These are phyloP conservation scores for Sphenostylis stenocarpa DNA, from an alignment of 306 rosid genomes.

Conservation along the genomic window DNA sequence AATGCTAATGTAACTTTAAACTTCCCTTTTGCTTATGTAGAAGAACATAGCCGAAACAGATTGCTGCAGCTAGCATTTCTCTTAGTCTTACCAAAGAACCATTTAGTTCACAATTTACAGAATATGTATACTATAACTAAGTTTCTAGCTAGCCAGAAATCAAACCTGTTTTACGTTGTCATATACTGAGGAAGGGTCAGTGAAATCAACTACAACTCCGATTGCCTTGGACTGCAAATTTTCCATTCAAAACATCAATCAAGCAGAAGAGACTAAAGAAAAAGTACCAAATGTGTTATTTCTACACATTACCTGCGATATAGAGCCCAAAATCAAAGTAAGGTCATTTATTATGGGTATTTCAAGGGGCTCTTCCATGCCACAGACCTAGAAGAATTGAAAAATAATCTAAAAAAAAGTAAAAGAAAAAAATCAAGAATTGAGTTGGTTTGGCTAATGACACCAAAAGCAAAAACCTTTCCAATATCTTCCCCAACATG, in stretches of 20 bases:
- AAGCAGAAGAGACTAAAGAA: neutral
- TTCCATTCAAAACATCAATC: neutral
- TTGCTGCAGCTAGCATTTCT: neutral
- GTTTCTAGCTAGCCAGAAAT: neutral
- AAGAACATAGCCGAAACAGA: neutral
- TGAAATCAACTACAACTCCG: slow-evolving; percentile 86
- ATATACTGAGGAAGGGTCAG: slow-evolving; percentile 81
- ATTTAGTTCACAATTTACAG: neutral
- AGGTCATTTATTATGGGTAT: slow-evolving; percentile 85
- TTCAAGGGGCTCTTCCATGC: slow-evolving; percentile 88
- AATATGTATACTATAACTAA: neutral
- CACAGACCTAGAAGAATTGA: slow-evolving; percentile 56
- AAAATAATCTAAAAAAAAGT: neutral
- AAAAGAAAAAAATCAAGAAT: neutral
- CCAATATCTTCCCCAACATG: slow-evolving; percentile 55
- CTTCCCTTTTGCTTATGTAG: neutral
- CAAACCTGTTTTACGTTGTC: slow-evolving; percentile 94
- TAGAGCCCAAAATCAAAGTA: slow-evolving; percentile 91
- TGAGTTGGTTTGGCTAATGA: neutral
- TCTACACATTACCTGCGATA: slow-evolving; percentile 69
- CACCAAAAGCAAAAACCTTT: slow-evolving; percentile 27
- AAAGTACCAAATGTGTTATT: neutral
- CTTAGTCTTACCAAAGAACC: slow-evolving; percentile 1
- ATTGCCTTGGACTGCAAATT: slow-evolving; percentile 65
- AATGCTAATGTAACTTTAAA: neutral